A percentile compares a stretch with the other conserved stretches of the same genome.
phyloP scores from a whole-genome alignment of 257 asterid genomes.

The Przewalskia tangutica region DNA sequence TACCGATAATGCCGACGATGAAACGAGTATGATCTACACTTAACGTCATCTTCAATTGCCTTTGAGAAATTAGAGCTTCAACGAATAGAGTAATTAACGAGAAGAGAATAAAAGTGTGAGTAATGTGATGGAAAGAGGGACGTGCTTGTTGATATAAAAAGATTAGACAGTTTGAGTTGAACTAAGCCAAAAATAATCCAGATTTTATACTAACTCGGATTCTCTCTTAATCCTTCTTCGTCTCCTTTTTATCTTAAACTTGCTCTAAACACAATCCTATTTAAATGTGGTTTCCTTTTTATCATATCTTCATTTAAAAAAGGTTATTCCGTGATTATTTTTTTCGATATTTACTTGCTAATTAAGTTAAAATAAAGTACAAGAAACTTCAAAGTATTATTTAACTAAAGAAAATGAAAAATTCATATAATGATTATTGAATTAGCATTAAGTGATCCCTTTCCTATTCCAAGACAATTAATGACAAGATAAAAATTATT shows the following conservation, averaged over 20 bases:
- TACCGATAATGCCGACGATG: slow-evolving; percentile 1
- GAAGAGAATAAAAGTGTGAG: neutral
- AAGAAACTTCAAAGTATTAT: no score
- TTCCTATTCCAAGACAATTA: neutral
- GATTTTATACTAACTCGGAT: neutral
- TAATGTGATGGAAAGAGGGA: neutral
- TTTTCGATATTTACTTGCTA: no score
- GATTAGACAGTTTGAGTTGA: neutral
- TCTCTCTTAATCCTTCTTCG: neutral
- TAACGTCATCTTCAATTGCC: neutral
- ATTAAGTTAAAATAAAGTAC: no score
- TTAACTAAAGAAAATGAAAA: no score
- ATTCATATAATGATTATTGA: neutral
- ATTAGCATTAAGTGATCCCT: neutral
- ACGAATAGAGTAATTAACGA: neutral
- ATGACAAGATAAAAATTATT: neutral
- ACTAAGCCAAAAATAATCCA: neutral
- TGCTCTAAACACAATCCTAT: neutral
- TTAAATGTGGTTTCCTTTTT: neutral
- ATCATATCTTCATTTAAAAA: neutral
- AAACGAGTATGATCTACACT: neutral
- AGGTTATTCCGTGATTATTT: no score
- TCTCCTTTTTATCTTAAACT: neutral
- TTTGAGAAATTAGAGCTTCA: neutral
- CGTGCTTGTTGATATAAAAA: neutral